These are phyloP conservation scores for Myxozyma neglecta DNA, from an alignment of 805 yeast genomes.

Conservation along the genomic window DNA sequence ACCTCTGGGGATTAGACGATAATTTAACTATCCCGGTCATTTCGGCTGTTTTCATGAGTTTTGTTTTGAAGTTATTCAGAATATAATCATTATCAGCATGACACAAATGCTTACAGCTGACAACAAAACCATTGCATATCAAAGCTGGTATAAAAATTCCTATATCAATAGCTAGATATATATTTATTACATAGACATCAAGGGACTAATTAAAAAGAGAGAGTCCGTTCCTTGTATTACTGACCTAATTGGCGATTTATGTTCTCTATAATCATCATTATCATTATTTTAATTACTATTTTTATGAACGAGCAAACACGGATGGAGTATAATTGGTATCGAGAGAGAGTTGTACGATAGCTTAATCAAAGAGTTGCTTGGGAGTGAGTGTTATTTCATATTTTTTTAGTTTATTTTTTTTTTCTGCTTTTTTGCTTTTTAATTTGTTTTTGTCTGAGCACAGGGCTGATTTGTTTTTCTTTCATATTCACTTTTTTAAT, in stretches of 20 bases:
- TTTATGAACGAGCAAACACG: neutral
- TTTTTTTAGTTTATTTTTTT: neutral
- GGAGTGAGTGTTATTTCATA: neutral
- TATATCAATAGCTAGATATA: no score
- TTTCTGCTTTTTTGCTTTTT: neutral
- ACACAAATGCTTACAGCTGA: neutral
- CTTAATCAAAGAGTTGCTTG: neutral
- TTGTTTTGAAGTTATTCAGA: slow-evolving; percentile 43
- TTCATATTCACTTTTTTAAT: neutral
- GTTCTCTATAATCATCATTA: neutral
- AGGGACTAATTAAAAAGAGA: no score
- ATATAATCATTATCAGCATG: neutral
- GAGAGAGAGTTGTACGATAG: neutral
- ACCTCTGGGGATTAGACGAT: slow-evolving; percentile 77
- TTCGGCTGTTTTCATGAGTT: slow-evolving; percentile 64
- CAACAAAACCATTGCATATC: neutral
- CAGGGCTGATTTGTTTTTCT: neutral
- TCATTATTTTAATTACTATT: neutral
- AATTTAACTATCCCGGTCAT: slow-evolving; percentile 91
- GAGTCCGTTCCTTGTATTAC: no score
- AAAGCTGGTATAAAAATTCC: neutral
- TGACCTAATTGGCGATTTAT: neutral
- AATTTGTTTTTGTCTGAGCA: neutral
- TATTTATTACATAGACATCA: no score
- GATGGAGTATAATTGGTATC: neutral